These are phyloP conservation scores for Chamaecrista fasciculata DNA, from an alignment of 306 rosid genomes.

Conservation along the genomic window DNA sequence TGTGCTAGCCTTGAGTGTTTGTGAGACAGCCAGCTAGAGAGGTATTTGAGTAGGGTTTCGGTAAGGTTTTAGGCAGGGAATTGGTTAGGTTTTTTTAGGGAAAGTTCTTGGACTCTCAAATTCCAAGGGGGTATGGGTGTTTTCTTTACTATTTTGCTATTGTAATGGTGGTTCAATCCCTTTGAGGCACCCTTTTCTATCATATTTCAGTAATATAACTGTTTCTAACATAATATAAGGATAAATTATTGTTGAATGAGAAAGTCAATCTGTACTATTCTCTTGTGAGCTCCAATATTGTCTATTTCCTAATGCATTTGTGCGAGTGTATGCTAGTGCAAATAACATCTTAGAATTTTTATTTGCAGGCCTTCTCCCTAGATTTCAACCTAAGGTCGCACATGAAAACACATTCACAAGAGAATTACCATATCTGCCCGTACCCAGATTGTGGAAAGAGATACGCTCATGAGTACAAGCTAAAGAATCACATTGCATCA, in stretches of 20 bases:
- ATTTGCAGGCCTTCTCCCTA: conserved; percentile 83
- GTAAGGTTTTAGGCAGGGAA: too few relatives aligned
- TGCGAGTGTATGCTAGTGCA: not conserved
- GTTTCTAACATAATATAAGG: too few relatives aligned
- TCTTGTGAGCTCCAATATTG: conserved; percentile 3
- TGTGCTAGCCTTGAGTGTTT: too few relatives aligned
- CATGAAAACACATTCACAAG: conserved; percentile 98
- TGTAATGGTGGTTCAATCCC: too few relatives aligned
- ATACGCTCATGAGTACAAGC: conserved; percentile 96
- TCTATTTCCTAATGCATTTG: not conserved
- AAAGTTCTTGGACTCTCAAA: too few relatives aligned
- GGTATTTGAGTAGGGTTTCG: too few relatives aligned
- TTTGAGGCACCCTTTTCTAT: too few relatives aligned
- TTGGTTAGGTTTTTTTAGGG: too few relatives aligned
- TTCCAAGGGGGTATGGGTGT: too few relatives aligned
- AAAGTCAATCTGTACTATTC: not conserved
- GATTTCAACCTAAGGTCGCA: conserved; percentile 93
- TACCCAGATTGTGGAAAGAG: conserved; percentile 95
- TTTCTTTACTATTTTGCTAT: too few relatives aligned
- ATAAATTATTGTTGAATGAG: conserved; percentile 19
- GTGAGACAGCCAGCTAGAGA: too few relatives aligned
- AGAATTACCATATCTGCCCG: conserved; percentile 92
- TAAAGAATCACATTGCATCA: conserved; percentile 83
- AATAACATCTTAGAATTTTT: not conserved
- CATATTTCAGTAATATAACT: too few relatives aligned